Evolutionary conservation across 495 filamentous ascomycete species (phyloP), one percentile per base, ranked within the genome.

Genomic region (Podospora comata): DNA sequence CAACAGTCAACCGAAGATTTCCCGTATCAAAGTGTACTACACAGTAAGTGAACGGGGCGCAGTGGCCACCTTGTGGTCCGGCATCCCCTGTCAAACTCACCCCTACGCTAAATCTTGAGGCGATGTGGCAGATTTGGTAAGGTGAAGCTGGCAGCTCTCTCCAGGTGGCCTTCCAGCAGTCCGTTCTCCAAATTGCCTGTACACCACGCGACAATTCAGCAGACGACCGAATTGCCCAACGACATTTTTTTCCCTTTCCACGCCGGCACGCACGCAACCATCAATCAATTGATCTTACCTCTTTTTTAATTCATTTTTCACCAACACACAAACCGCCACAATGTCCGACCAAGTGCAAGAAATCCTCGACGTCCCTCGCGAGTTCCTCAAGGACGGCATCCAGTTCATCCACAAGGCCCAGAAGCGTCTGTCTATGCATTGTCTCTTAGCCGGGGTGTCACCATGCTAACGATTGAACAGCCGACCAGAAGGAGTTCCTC

Each of bases 401-500:
- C 87, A 89, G 72, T 96, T 96, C 80, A 84, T 95, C 70, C 91
- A 91, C 78, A 84, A 90, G 74, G 94, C 91, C 82, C 91, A 89
- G 66, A 96, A 96, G 84, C 92, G 91, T 93, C 84, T 48, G 86
- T 71, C 16, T 55, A 19, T 39, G 18, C 32, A 13, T 32, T 34
- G 23, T 23, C 54, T 13, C 28, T 19, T 61, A 5, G 3, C 13
- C n/a, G 58, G 9, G 7, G 55, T 16, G 26, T 13, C 5, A 64
- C 5, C 28, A 86, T 55, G 39, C 70, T 73, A 70, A 72, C 72
- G 32, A n/a, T 64, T 68, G 60, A 30, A 30, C 68, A 79, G 78
- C 93, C 73, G 93, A 97, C 80, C 87, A 87, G 78, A 85, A 88
- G 68, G 93, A 96, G 75, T 98, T 97, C 83, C 86, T 96, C 75